Evolutionary conservation across 2,329 filamentous ascomycete genomes (phyloP), one percentile per base, ranked within the genome.

Genomic region (Phyllosticta citrichinensis): DNA sequence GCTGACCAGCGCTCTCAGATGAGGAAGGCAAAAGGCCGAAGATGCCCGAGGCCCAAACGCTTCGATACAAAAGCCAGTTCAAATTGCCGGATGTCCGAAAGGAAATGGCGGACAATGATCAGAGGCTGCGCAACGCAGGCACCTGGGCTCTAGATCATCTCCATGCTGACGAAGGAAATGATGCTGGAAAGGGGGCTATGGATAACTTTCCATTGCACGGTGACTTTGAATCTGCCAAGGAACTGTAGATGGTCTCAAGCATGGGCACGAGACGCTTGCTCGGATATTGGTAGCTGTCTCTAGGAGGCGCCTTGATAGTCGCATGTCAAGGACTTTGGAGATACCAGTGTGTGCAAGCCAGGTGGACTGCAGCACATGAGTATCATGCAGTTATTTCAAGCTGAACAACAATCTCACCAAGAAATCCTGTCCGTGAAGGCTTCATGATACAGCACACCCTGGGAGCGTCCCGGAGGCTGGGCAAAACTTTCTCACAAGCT

Each of bases 401-500:
- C 27, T 6, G 27, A 30, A 30, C 27, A 30, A 30, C 2, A 30
- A 30, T 30, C 6, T 30, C 27, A 30, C 2, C 27, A 14, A 33
- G 14, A 40, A 14, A 17, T 40, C 11, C 33, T n/a, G 17, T n/a
- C n/a, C 5, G 17, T n/a, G n/a, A 47, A 40, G 5, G 2, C 14
- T 9, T 40, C 11, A 40, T 40, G 35, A 14, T 11, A 5, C 35
- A 14, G 11, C 12, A 11, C 5, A 2, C 4, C 11, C 17, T 40
- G 5, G 11, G 35, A 17, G 35, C 2, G 14, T 47, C 14, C 14
- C 2, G 5, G 6, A n/a, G 3, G 40, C 14, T 19, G 2, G 27
- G 5, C 2, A 30, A 30, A 10, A 30, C 40, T n/a, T 55, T 40
- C 55, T n/a, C 50, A 58, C 19, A 66, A 12, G 27, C 62, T 57